These are phyloP conservation scores for Cladobotryum protrusum DNA, from an alignment of 2,329 filamentous ascomycete species.

Conservation along the genomic window DNA sequence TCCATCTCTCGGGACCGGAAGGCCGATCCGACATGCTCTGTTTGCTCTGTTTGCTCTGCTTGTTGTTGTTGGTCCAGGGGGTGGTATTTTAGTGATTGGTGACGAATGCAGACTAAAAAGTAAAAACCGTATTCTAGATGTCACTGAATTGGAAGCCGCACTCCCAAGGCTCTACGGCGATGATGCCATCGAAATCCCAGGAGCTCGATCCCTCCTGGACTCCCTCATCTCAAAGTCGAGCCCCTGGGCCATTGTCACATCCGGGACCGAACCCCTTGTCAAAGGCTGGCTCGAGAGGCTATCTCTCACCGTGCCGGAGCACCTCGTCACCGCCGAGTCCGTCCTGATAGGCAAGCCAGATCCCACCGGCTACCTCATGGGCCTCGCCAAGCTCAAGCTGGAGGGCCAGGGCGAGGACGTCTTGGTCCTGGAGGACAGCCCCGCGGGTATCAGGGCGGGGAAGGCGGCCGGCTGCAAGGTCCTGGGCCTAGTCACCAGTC, in stretches of 20 bases:
- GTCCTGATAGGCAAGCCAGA: slow-evolving; percentile 72
- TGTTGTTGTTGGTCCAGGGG: too few species aligned
- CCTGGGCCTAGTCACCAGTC: slow-evolving; percentile 77
- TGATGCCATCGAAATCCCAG: slow-evolving; percentile 80
- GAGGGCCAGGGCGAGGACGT: slow-evolving; percentile 44
- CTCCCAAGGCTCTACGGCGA: slow-evolving; percentile 71
- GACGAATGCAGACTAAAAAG: too few species aligned
- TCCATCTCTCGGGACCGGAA: too few species aligned
- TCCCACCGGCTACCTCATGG: slow-evolving; percentile 66
- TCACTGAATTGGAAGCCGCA: slow-evolving; percentile 68
- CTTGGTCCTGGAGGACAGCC: slow-evolving; percentile 83
- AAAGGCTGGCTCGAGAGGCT: slow-evolving; percentile 66
- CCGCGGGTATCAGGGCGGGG: slow-evolving; percentile 75
- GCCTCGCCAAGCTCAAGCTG: slow-evolving; percentile 54
- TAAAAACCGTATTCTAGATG: slow-evolving; percentile 46
- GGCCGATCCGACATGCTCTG: too few species aligned
- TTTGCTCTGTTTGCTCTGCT: too few species aligned
- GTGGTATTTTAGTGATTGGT: too few species aligned
- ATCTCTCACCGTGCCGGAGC: slow-evolving; percentile 56
- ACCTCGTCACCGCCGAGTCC: slow-evolving; percentile 69
- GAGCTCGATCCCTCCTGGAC: slow-evolving; percentile 65
- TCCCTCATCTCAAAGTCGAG: slow-evolving; percentile 54
- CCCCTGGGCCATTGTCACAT: slow-evolving; percentile 84
- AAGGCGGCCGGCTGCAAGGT: slow-evolving; percentile 84
- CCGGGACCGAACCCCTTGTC: slow-evolving; percentile 62